Conservation (phyloP, 1,284 basidiomycete species). For the Tilletia indica region DNA sequence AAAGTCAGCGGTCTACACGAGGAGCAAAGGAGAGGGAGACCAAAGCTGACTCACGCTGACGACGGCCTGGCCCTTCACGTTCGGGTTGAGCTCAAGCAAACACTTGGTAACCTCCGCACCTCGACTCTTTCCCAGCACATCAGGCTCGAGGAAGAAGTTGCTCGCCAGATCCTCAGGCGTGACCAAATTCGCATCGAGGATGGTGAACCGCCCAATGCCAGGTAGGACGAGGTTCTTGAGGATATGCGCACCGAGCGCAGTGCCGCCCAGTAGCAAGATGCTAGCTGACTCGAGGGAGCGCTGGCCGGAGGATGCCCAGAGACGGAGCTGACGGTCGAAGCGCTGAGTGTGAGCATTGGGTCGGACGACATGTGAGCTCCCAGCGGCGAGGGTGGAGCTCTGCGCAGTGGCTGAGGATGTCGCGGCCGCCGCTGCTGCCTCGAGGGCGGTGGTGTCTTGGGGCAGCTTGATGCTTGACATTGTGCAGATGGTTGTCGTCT, state of each 20-base stretch:
- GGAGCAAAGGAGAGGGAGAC: slow-evolving; percentile 24
- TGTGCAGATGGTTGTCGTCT: too few species aligned
- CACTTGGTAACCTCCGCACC: slow-evolving; percentile 75
- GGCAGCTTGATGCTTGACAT: slow-evolving; percentile 18
- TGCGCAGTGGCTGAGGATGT: background rate
- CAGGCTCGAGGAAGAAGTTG: slow-evolving; percentile 85
- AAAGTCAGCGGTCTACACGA: background rate
- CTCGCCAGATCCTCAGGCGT: slow-evolving; percentile 79
- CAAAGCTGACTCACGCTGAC: slow-evolving; percentile 58
- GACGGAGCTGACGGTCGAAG: slow-evolving; percentile 61
- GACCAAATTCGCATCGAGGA: slow-evolving; percentile 70
- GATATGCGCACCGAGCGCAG: slow-evolving; percentile 77
- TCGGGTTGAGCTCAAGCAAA: slow-evolving; percentile 81
- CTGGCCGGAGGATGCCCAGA: slow-evolving; percentile 94
- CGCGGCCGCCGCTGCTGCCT: background rate
- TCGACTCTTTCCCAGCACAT: slow-evolving; percentile 70
- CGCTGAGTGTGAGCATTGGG: slow-evolving; percentile 51
- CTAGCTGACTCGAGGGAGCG: slow-evolving; percentile 80
- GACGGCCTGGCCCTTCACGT: slow-evolving; percentile 73
- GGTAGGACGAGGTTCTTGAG: slow-evolving; percentile 95
- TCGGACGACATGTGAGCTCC: slow-evolving; percentile 19
- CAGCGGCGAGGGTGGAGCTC: background rate
- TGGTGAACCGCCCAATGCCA: slow-evolving; percentile 84
- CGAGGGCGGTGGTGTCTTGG: slow-evolving; percentile 3
- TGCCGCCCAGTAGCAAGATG: slow-evolving; percentile 75